phyloP scores from a whole-genome alignment of 1,284 basidiomycete species.

The Cutaneotrichosporon spelunceum region DNA sequence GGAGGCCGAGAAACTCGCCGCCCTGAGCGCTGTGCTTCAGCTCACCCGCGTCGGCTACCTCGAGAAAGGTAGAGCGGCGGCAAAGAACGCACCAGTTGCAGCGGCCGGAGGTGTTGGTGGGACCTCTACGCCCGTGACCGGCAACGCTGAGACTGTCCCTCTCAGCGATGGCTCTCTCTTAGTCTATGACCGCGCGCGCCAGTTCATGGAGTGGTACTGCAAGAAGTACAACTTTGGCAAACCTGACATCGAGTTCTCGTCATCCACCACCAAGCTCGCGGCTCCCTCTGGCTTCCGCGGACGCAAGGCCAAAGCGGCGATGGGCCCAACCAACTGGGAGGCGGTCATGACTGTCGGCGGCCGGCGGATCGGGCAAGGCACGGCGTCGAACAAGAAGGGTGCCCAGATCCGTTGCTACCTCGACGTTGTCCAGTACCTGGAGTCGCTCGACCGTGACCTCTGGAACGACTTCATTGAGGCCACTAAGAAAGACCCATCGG shows the following conservation, averaged over 20 bases:
- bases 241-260: conserved; percentile 68
- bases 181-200: conserved; percentile 70
- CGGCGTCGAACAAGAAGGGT: conserved; percentile 67
- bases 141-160: conserved; percentile 21
- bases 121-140: conserved; percentile 19
- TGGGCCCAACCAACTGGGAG: conserved; percentile 60
- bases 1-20: conserved; percentile 71
- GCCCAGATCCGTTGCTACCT: conserved; percentile 75
- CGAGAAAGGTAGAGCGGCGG: conserved; percentile 24
- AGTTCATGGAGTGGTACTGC: conserved; percentile 96
- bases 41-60: conserved; percentile 59
- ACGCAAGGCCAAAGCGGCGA: conserved; percentile 24
- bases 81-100: conserved; percentile 12
- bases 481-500: conserved; percentile 39
- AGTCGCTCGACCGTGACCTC: conserved; percentile 72
- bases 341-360: conserved; percentile 78
- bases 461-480: conserved; percentile 67
- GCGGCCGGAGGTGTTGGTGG: conserved; percentile 11
- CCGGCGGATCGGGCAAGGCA: conserved; percentile 73
- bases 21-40: conserved; percentile 68
- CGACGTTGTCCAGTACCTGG: conserved; percentile 82
- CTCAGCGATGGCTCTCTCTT: conserved; percentile 69
- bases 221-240: conserved; percentile 73
- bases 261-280: conserved; percentile 18
- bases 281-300: not conserved